phyloP scores from a whole-genome alignment of 352 stramenopile species.

The Phytopythium montanum region DNA sequence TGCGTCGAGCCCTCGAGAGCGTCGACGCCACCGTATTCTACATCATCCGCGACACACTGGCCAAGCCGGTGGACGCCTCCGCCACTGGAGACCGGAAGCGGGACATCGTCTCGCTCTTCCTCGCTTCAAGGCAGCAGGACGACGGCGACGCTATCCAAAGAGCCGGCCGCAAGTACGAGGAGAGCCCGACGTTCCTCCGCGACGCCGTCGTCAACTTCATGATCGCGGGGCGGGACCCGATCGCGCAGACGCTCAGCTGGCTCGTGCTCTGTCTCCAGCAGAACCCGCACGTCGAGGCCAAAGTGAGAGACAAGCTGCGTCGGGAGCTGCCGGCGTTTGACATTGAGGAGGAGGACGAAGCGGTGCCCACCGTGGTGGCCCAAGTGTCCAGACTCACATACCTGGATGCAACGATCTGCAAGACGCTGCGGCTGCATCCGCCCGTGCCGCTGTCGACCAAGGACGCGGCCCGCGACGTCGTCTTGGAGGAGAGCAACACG shows the following conservation, averaged over 20 bases:
- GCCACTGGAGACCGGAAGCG: not conserved
- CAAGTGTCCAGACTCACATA: slow-evolving; percentile 12
- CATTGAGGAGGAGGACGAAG: not conserved
- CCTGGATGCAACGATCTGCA: slow-evolving; percentile 15
- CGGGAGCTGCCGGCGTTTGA: slow-evolving; percentile 3
- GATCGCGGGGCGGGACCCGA: not conserved
- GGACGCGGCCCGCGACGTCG: slow-evolving; percentile 22
- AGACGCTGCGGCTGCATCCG: slow-evolving; percentile 15
- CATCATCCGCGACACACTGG: slow-evolving; percentile 10
- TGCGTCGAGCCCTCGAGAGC: slow-evolving; percentile 11
- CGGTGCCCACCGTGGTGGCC: slow-evolving; percentile 13
- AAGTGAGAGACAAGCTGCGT: slow-evolving; percentile 21
- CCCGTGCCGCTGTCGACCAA: slow-evolving; percentile 32
- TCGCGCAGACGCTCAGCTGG: slow-evolving; percentile 9
- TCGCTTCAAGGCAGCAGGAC: not conserved
- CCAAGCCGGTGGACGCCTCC: not conserved
- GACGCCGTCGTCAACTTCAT: not conserved
- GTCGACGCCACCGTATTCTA: slow-evolving; percentile 16
- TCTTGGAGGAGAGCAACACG: slow-evolving; percentile 35
- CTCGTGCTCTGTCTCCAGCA: slow-evolving; percentile 22
- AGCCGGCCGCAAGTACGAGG: not conserved
- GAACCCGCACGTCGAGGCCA: slow-evolving; percentile 20
- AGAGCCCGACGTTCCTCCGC: slow-evolving; percentile 13
- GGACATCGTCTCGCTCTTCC: slow-evolving; percentile 7
- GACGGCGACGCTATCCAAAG: not conserved